Evolutionary conservation across 2,329 filamentous ascomycete genomes (phyloP).

Genomic region (Penicillium sp.): DNA sequence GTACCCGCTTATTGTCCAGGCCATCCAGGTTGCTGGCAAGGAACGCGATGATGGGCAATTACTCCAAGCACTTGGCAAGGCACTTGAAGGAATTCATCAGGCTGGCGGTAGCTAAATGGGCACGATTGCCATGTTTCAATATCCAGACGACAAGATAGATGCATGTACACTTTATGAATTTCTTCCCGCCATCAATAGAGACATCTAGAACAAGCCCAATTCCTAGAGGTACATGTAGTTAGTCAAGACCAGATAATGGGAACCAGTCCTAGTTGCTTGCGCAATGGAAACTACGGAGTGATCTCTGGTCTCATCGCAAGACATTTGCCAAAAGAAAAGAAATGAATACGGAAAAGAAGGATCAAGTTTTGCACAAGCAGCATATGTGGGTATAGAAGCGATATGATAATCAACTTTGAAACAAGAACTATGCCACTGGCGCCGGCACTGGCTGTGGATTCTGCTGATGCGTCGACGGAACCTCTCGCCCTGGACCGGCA

Average conservation of each 20-base stretch:
- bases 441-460: conserved; percentile 17
- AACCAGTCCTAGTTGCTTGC: no score
- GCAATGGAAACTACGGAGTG: conserved; percentile 19
- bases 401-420: neutral
- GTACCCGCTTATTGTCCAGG: conserved; percentile 60
- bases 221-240: no score
- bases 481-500: conserved; percentile 30
- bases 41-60: conserved; percentile 36
- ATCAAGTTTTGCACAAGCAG: conserved; percentile 5
- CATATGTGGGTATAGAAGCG: conserved; percentile 21
- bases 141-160: no score
- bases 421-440: conserved; percentile 22
- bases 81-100: conserved; percentile 56
- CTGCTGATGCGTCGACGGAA: conserved; percentile 9
- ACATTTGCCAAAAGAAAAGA: conserved; percentile 8
- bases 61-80: conserved; percentile 50
- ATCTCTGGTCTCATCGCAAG: no score
- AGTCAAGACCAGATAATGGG: no score
- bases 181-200: no score
- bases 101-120: conserved; percentile 6
- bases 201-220: no score
- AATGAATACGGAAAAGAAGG: conserved; percentile 6
- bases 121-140: no score
- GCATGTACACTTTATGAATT: no score
- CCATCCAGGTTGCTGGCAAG: conserved; percentile 37